Base-by-base conservation (phyloP, 257 asterid genomes). In the Nicotiana attenuata region DNA sequence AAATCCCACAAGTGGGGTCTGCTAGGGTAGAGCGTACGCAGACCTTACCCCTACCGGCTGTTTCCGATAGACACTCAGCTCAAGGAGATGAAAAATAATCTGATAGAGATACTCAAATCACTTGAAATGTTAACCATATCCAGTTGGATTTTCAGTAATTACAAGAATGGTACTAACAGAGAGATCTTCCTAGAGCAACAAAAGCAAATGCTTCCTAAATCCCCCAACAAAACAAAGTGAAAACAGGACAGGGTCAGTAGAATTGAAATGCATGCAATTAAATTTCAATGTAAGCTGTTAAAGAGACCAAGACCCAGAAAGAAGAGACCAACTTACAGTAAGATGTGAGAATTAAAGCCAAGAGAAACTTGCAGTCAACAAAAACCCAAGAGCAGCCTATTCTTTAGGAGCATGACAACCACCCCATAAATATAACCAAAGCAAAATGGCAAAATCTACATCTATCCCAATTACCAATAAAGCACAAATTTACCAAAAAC, bases 401-500 rank as follows among this genome's bases (percentile, higher is more conserved):
- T 75, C 15, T 73, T 80, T 71, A 64, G 52, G 63, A 73, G n/a
- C 26, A 69, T 76, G 56, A 22, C 5, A 59, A 50, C 59, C 79
- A 50, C 59, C 79, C 5, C 65, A 50, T 56, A 10, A 76, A 78
- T 24, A 63, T 47, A 81, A 29, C 75, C 6, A 57, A 65, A 77
- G 45, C 26, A 59, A 41, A 24, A 78, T 33, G 83, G 57, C 65
- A 65, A 15, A 67, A 79, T 55, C 83, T 35, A 80, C 52, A 53
- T 67, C 65, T 47, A 67, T 35, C 78, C 41, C 87, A 53, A 83
- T 85, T 83, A 86, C 91, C 88, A 84, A 89, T 83, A 88, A 89
- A 88, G 90, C 77, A 85, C 35, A 79, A 2, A 81, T 85, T 85
- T 83, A 86, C 69, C 86, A 69, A 67, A 78, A 83, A 76, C 66